Conservation (phyloP, 177 flowering plant species). For the Telopea speciosissima region DNA sequence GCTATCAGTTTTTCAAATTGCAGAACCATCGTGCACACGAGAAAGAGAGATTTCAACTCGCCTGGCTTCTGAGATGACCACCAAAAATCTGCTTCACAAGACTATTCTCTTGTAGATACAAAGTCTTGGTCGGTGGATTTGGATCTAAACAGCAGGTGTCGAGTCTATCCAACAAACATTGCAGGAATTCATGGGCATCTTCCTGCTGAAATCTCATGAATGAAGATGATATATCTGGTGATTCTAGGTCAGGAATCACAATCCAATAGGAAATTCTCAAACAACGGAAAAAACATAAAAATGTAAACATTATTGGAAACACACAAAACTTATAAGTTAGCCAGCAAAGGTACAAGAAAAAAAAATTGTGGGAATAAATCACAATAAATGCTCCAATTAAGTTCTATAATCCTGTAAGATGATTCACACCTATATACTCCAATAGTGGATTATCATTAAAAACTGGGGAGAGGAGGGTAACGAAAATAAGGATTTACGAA, state of each 20-base stretch:
- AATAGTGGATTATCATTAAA: too few species aligned
- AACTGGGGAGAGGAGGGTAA: neutral
- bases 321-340: neutral
- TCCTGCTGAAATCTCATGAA: slow-evolving; percentile 68
- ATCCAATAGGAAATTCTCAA: neutral
- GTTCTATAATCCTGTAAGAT: neutral
- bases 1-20: neutral
- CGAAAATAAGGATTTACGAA: neutral
- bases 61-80: slow-evolving; percentile 73
- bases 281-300: neutral
- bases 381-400: neutral
- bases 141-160: slow-evolving; percentile 36
- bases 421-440: too few species aligned
- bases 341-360: neutral
- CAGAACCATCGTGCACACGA: too few species aligned
- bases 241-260: slow-evolving; percentile 38
- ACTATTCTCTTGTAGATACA: slow-evolving; percentile 27
- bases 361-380: neutral
- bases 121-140: neutral
- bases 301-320: neutral
- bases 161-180: slow-evolving; percentile 70
- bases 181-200: slow-evolving; percentile 98
- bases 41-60: slow-evolving; percentile 1
- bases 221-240: slow-evolving; percentile 55
- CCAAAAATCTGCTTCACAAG: slow-evolving; percentile 75